Evolutionary conservation across 805 yeast species (phyloP).

Genomic region (Aciculoconidium aculeatum): DNA sequence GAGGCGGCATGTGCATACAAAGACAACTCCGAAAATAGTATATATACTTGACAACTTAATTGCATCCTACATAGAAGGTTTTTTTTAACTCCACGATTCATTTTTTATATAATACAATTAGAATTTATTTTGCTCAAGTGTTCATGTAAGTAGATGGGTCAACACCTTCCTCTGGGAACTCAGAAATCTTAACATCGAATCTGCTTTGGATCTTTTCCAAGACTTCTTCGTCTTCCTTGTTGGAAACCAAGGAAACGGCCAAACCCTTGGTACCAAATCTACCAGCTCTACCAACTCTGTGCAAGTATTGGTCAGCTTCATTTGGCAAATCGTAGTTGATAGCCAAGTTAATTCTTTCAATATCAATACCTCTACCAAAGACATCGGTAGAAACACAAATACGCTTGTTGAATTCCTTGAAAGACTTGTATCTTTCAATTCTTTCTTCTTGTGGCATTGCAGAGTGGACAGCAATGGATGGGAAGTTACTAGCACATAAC

Average conservation of each 20-base stretch:
- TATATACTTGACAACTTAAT: background rate
- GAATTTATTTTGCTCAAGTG: conserved; percentile 43
- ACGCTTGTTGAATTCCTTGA: conserved; percentile 97
- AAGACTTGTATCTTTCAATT: conserved; percentile 90
- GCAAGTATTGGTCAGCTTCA: conserved; percentile 97
- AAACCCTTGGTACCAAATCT: conserved; percentile 99
- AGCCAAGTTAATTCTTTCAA: conserved; percentile 96
- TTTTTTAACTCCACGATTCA: too few species aligned
- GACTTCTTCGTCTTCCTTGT: conserved; percentile 83
- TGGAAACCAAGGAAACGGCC: conserved; percentile 83
- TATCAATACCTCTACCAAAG: conserved; percentile 98
- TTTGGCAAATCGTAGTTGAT: conserved; percentile 94
- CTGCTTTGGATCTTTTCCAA: conserved; percentile 92
- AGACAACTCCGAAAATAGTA: background rate
- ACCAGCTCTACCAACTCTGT: conserved; percentile 99
- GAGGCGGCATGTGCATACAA: background rate
- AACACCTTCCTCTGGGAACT: conserved; percentile 96
- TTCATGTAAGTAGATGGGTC: conserved; percentile 98
- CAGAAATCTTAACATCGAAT: conserved; percentile 91
- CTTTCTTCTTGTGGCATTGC: conserved; percentile 97
- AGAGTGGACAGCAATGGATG: conserved; percentile 94
- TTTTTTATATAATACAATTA: conserved; percentile 2
- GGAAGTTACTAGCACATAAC: conserved; percentile 89
- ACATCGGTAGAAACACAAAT: conserved; percentile 98
- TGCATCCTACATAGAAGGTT: too few species aligned